Percentiles rank a stretch among this genome's conserved stretches.
phyloP scores from a whole-genome alignment of 1,139 yeast genomes.

The Geotrichum reessii region DNA sequence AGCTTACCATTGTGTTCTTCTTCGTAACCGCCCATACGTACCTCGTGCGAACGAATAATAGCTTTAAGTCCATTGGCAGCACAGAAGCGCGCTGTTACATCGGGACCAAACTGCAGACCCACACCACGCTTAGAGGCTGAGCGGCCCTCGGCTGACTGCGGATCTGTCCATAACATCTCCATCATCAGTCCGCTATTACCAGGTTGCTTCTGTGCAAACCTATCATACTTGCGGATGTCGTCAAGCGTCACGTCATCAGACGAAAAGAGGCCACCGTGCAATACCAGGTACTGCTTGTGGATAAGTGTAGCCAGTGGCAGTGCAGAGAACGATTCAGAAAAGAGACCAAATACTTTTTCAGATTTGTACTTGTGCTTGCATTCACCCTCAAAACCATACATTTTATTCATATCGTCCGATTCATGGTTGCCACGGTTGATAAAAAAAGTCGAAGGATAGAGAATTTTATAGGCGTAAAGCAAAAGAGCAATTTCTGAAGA shows the following conservation, averaged over 20 bases:
- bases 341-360: constrained; percentile 75
- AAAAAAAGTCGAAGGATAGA: constrained; percentile 67
- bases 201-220: constrained; percentile 69
- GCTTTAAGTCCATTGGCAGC: constrained; percentile 65
- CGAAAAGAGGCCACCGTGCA: constrained; percentile 95
- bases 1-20: constrained; percentile 80
- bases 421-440: constrained; percentile 96
- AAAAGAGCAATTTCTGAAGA: constrained; percentile 91
- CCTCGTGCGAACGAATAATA: constrained; percentile 91
- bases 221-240: constrained; percentile 66
- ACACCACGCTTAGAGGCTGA: constrained; percentile 91
- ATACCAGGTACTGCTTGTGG: constrained; percentile 63
- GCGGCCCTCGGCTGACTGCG: constrained; percentile 72
- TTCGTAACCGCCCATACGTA: constrained; percentile 84
- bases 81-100: constrained; percentile 76
- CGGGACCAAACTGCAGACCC: constrained; percentile 96
- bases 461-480: constrained; percentile 68
- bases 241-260: constrained; percentile 64
- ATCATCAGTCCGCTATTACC: constrained; percentile 88
- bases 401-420: constrained; percentile 93
- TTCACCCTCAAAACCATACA: constrained; percentile 95
- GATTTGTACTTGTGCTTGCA: constrained; percentile 78
- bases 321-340: constrained; percentile 79
- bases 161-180: constrained; percentile 98
- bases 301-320: constrained; percentile 83